A percentile compares a stretch with the other conserved stretches of the same genome.
phyloP scores from a whole-genome alignment of 2,329 filamentous ascomycete species.

The Cytospora chrysosperma region DNA sequence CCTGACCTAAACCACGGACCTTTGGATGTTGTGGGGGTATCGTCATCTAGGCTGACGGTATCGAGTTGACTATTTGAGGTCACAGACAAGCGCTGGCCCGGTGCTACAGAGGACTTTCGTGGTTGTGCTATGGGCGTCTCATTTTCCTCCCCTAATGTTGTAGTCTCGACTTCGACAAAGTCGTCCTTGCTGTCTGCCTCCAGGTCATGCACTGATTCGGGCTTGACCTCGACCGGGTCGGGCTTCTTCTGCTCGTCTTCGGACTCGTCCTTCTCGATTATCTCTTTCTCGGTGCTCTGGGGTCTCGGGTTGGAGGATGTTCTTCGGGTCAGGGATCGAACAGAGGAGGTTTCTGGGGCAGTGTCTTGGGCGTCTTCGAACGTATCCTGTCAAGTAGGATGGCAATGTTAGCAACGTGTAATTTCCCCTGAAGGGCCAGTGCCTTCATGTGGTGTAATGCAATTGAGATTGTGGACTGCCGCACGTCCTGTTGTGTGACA shows the following conservation, averaged over 20 bases:
- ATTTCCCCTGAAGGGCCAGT: conserved; percentile 4
- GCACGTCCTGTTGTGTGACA: conserved; percentile 17
- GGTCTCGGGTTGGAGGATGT: conserved; percentile 39
- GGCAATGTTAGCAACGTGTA: conserved; percentile 16
- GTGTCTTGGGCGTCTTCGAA: conserved; percentile 82
- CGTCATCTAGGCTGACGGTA: conserved; percentile 67
- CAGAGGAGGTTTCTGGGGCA: conserved; percentile 59
- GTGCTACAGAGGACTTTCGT: conserved; percentile 37
- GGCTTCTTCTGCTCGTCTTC: conserved; percentile 20
- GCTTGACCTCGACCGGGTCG: conserved; percentile 22
- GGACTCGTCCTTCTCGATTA: conserved; percentile 25
- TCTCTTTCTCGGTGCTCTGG: conserved; percentile 23
- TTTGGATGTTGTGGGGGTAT: conserved; percentile 37
- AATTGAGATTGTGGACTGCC: not conserved
- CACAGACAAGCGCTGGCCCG: conserved; percentile 45
- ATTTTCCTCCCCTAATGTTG: conserved; percentile 23
- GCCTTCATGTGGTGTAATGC: conserved; percentile 1
- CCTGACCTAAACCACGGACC: conserved; percentile 19
- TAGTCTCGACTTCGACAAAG: conserved; percentile 28
- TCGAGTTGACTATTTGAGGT: conserved; percentile 46
- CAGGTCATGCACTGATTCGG: conserved; percentile 23
- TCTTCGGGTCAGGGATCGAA: conserved; percentile 62
- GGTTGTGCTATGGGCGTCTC: conserved; percentile 15
- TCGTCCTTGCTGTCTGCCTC: conserved; percentile 34
- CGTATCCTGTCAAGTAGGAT: conserved; percentile 54